Evolutionary conservation across 768 basidiomycete genomes (phyloP).

Genomic region (Mycena filopes): DNA sequence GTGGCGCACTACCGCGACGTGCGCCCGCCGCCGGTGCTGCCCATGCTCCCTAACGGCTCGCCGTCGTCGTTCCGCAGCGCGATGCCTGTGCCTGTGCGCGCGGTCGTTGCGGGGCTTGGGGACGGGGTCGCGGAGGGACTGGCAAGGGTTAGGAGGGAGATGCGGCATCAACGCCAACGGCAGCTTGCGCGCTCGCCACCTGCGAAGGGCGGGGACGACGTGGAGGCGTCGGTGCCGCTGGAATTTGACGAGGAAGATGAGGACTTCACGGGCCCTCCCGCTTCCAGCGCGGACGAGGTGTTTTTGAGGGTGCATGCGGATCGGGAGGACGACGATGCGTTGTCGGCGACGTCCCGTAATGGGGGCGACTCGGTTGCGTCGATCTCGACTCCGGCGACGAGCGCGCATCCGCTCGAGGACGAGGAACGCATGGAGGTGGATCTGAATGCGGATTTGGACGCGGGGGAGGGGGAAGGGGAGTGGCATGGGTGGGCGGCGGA

Average conservation of each 20-base stretch:
- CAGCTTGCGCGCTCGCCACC: slow-evolving; percentile 60
- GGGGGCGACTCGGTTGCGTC: slow-evolving; percentile 45
- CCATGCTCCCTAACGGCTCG: slow-evolving; percentile 80
- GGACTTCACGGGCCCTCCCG: slow-evolving; percentile 53
- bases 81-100: slow-evolving; percentile 71
- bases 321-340: slow-evolving; percentile 36
- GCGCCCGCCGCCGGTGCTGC: slow-evolving; percentile 61
- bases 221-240: slow-evolving; percentile 59
- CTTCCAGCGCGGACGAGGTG: slow-evolving; percentile 29
- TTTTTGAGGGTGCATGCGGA: slow-evolving; percentile 29
- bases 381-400: slow-evolving; percentile 54
- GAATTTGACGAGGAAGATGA: slow-evolving; percentile 79
- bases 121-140: slow-evolving; percentile 71
- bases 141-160: slow-evolving; percentile 67
- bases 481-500: slow-evolving; percentile 59
- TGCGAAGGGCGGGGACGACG: slow-evolving; percentile 35
- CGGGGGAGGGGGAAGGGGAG: slow-evolving; percentile 42
- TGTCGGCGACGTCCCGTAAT: slow-evolving; percentile 40
- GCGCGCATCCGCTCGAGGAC: slow-evolving; percentile 45
- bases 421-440: slow-evolving; percentile 34
- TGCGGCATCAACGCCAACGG: slow-evolving; percentile 62
- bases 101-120: slow-evolving; percentile 71
- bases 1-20: slow-evolving; percentile 56
- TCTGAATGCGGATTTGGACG: slow-evolving; percentile 34
- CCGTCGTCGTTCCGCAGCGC: slow-evolving; percentile 56